A percentile compares a stretch with the other conserved stretches of the same genome.
Evolutionary conservation across 2,329 filamentous ascomycete species (phyloP).

Genomic region (Corinectria fuckeliana): DNA sequence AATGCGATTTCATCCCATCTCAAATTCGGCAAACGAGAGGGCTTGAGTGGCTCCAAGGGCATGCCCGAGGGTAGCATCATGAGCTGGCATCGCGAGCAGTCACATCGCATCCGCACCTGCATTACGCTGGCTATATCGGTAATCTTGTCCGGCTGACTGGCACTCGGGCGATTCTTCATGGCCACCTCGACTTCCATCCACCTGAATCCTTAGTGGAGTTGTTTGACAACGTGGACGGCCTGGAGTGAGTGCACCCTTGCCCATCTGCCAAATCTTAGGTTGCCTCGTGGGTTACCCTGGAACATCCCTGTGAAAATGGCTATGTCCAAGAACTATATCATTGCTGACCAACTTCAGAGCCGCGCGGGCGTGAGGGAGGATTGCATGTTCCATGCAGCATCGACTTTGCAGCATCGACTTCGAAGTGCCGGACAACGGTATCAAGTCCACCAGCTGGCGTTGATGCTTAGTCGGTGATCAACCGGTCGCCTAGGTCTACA

Average conservation of each 20-base stretch:
- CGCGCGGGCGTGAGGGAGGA: neutral
- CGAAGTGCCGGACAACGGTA: conserved; percentile 4
- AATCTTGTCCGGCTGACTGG: conserved; percentile 6
- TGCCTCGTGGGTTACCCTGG: conserved; percentile 14
- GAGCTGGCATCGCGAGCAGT: conserved; percentile 5
- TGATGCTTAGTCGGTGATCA: neutral
- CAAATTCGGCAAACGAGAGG: neutral
- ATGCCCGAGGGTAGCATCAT: neutral
- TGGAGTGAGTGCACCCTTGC: conserved; percentile 6
- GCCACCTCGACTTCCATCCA: neutral
- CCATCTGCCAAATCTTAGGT: conserved; percentile 7
- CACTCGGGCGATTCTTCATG: neutral
- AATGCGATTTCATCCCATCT: conserved; percentile 13
- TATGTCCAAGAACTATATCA: neutral
- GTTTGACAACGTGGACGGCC: conserved; percentile 12
- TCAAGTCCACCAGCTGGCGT: neutral
- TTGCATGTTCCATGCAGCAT: neutral
- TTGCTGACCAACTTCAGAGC: neutral
- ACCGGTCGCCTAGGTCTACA: neutral
- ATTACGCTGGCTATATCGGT: conserved; percentile 4
- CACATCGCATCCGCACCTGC: neutral
- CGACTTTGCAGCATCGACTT: conserved; percentile 3
- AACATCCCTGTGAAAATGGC: conserved; percentile 5
- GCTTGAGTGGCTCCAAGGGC: neutral
- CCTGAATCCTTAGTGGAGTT: neutral